Percentiles rank a stretch among this genome's conserved stretches.
These are phyloP conservation scores for Carpinus fangiana DNA, from an alignment of 306 rosid genomes.

Conservation along the genomic window DNA sequence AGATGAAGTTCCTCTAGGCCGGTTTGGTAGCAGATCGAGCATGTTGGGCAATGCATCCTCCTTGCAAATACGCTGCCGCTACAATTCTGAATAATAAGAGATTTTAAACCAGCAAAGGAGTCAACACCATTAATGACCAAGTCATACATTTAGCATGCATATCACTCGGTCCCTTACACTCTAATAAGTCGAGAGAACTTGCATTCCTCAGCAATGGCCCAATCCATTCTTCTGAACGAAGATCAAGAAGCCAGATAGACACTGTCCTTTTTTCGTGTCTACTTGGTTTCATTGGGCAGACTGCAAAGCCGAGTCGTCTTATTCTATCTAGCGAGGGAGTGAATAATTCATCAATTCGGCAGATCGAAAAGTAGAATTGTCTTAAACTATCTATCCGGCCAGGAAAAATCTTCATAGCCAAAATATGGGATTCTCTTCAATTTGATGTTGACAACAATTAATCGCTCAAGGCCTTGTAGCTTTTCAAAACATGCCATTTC, in stretches of 20 bases:
- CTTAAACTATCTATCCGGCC: constrained; percentile 14
- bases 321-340: too few relatives aligned
- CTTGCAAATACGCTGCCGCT: not conserved
- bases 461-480: constrained; percentile 12
- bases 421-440: too few relatives aligned
- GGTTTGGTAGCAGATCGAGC: constrained; percentile 25
- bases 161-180: constrained; percentile 4
- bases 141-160: constrained; percentile 17
- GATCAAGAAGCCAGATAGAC: constrained; percentile 8
- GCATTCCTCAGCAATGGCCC: not conserved
- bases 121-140: not conserved
- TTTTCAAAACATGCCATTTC: constrained; percentile 14
- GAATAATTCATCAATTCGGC: too few relatives aligned
- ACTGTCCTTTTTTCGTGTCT: constrained; percentile 2
- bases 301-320: too few relatives aligned
- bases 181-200: constrained; percentile 5
- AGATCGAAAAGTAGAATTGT: not conserved
- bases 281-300: too few relatives aligned
- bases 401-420: not conserved
- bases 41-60: constrained; percentile 11
- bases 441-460: constrained; percentile 10
- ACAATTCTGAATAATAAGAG: constrained; percentile 5
- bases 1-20: constrained; percentile 17
- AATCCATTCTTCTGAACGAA: constrained; percentile 8
- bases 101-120: constrained; percentile 6